Conservation (phyloP, 1,284 basidiomycete genomes). For the Tetrapyrgos nigripes region DNA sequence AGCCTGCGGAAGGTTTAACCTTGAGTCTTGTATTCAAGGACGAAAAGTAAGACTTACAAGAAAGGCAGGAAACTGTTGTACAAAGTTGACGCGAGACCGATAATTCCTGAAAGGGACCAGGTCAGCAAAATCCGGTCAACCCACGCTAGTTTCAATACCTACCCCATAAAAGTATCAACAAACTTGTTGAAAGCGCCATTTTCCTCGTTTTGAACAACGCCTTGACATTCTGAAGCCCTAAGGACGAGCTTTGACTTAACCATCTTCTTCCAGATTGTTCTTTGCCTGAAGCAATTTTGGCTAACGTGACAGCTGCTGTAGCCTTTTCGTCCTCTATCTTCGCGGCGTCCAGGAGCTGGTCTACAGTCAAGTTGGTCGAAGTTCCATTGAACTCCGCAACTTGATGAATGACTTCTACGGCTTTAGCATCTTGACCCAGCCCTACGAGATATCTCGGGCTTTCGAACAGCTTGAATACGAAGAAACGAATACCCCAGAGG, state of each 20-base stretch:
- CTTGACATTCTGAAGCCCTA: constrained; percentile 54
- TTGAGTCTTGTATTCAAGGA: background rate
- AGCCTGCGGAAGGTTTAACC: constrained; percentile 45
- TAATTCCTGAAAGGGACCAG: too few relatives aligned
- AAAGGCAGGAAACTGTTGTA: constrained; percentile 72
- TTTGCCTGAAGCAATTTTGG: constrained; percentile 27
- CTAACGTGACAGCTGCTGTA: background rate
- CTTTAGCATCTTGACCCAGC: constrained; percentile 72
- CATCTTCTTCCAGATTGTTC: constrained; percentile 39
- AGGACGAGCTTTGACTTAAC: constrained; percentile 48
- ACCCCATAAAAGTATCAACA: constrained; percentile 68
- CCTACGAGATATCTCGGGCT: constrained; percentile 79
- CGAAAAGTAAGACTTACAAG: constrained; percentile 47
- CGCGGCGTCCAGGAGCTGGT: constrained; percentile 47
- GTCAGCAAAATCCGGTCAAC: too few relatives aligned
- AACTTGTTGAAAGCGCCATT: constrained; percentile 62
- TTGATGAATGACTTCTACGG: constrained; percentile 70
- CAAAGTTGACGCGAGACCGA: constrained; percentile 74
- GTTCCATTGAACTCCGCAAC: constrained; percentile 75
- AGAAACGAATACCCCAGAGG: constrained; percentile 72
- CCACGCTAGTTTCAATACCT: constrained; percentile 14
- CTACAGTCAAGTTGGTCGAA: constrained; percentile 51
- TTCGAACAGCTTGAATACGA: constrained; percentile 78
- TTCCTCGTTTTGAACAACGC: constrained; percentile 67
- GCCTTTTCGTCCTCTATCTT: constrained; percentile 19